These are phyloP conservation scores for Fusarium torulosum DNA, from an alignment of 2,329 filamentous ascomycete species.

Conservation along the genomic window DNA sequence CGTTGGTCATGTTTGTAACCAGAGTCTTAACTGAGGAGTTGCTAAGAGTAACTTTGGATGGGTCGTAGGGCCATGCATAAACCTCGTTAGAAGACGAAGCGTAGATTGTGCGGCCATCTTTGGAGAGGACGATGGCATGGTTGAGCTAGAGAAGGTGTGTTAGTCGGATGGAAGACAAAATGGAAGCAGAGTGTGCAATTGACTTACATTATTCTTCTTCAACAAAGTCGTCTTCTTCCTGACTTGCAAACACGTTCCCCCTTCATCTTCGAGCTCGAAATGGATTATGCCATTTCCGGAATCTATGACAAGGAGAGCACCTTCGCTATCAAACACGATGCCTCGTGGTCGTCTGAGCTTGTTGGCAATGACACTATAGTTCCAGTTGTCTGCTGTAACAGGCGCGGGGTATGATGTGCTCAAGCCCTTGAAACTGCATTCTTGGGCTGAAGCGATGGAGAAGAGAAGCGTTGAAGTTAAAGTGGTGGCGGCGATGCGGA, in stretches of 20 bases:
- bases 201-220: slow-evolving; percentile 53
- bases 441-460: slow-evolving; percentile 18
- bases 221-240: slow-evolving; percentile 54
- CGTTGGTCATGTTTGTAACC: slow-evolving; percentile 71
- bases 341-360: slow-evolving; percentile 59
- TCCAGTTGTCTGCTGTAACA: slow-evolving; percentile 58
- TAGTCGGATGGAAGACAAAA: not conserved
- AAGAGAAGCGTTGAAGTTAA: slow-evolving; percentile 19
- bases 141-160: slow-evolving; percentile 60
- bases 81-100: slow-evolving; percentile 70
- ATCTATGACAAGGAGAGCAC: slow-evolving; percentile 62
- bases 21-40: slow-evolving; percentile 60
- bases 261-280: slow-evolving; percentile 57
- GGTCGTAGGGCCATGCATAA: slow-evolving; percentile 74
- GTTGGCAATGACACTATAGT: slow-evolving; percentile 58
- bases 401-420: slow-evolving; percentile 54
- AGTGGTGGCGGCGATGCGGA: slow-evolving; percentile 20
- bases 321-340: slow-evolving; percentile 60
- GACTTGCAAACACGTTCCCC: slow-evolving; percentile 58
- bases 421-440: slow-evolving; percentile 47
- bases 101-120: slow-evolving; percentile 66
- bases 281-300: slow-evolving; percentile 57
- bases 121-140: slow-evolving; percentile 67
- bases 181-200: not conserved
- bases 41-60: slow-evolving; percentile 60